These are phyloP conservation scores for Globisporangium nunn DNA, from an alignment of 352 stramenopile species.

Conservation along the genomic window DNA sequence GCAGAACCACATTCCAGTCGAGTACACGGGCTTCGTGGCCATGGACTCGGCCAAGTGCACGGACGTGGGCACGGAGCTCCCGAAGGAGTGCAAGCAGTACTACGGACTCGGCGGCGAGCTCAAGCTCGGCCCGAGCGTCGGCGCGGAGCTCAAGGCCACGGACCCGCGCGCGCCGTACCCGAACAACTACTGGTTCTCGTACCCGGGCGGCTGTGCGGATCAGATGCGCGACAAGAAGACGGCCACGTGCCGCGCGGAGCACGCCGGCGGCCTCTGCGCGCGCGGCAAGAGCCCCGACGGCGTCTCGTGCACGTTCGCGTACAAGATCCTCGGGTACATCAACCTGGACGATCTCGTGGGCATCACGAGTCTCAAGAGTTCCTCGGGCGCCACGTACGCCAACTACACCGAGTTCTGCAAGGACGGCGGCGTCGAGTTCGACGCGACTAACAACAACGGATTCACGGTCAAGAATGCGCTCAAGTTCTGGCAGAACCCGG, in stretches of 20 bases:
- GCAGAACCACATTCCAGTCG: constrained; percentile 29
- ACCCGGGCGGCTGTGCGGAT: constrained; percentile 54
- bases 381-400: constrained; percentile 24
- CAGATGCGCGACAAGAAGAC: constrained; percentile 2
- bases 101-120: constrained; percentile 54
- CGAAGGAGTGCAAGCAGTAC: constrained; percentile 60
- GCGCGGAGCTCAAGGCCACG: constrained; percentile 33
- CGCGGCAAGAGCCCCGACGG: constrained; percentile 33
- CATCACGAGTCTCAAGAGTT: constrained; percentile 50
- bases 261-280: not conserved
- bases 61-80: constrained; percentile 23
- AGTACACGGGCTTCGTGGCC: constrained; percentile 65
- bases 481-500: constrained; percentile 59
- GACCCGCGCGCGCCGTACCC: constrained; percentile 59
- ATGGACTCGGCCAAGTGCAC: constrained; percentile 69
- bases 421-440: constrained; percentile 54
- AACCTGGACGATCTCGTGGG: constrained; percentile 69
- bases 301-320: constrained; percentile 47
- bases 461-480: constrained; percentile 36
- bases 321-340: constrained; percentile 50
- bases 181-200: constrained; percentile 74
- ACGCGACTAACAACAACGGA: constrained; percentile 29
- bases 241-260: constrained; percentile 19
- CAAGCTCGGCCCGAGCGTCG: constrained; percentile 61
- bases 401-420: constrained; percentile 69